Base-by-base conservation (phyloP, 306 rosid genomes). In the Casuarina glauca region DNA sequence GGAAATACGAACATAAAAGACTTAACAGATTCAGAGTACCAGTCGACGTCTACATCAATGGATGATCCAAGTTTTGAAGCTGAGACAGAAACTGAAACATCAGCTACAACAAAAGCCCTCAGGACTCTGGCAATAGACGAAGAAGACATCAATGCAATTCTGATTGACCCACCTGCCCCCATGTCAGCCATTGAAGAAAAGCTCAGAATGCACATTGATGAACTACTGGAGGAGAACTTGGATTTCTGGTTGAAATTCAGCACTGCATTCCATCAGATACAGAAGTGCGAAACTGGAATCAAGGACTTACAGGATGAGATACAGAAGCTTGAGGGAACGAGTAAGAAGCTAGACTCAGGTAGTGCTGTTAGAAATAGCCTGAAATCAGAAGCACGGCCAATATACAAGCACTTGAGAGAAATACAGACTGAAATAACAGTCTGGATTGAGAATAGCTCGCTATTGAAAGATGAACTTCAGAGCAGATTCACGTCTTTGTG, bases 211-310 rank as follows among this genome's bases (percentile, higher is more conserved):
- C 79, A 69, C 76, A 89, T 96, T 49, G 99, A 96, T 72, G 96
- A 86, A 86, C 84, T 96, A 58, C 88, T 96, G 26, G 99, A 96
- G 82, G 90, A 96, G 81, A 96, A 96, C 88, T 84, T 96, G 48
- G 89, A 64, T 74, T 96, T 93, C 86, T 96, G 99, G 99, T 75
- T 93, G 51, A 87, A 88, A 50, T 96, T 93, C 78, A 90, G 99
- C 79, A 80, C 93, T 70, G 83, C 90, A 26, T 85, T 86, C 84
- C 88, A 89, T 35, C 88, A 93, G 80, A 88, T 91, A 82, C 94
- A 91, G 72, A 88, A 84, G 74, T 96, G 87, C 41, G 87, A 96
- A 76, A 91, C 84, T 60, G 89, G 84, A 19, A 79, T 88, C 52
- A 69, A 86, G 49, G 99, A 96, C 78, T 79, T 96, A 80, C 83